phyloP scores from a whole-genome alignment of 768 basidiomycete genomes.

The Boletus eberwhitei region DNA sequence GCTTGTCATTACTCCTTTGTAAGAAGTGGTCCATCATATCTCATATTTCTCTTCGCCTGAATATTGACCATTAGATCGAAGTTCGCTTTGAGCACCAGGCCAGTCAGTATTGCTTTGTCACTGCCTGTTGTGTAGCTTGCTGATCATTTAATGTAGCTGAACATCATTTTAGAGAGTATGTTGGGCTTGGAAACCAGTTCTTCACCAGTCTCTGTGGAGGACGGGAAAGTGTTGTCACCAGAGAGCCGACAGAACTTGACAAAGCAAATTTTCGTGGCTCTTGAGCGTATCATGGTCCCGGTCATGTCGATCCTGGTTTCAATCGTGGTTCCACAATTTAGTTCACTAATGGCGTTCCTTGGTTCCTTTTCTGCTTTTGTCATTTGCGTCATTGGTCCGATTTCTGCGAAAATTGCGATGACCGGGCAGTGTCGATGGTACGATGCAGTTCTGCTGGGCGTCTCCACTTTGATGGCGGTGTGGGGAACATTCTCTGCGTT shows the following conservation, averaged over 20 bases:
- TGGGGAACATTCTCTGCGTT: conserved; percentile 78
- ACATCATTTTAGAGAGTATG: conserved; percentile 75
- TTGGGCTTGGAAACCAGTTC: conserved; percentile 58
- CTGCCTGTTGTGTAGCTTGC: not conserved
- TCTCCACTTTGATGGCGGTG: conserved; percentile 61
- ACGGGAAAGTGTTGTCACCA: conserved; percentile 21
- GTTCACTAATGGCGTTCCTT: conserved; percentile 82
- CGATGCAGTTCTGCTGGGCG: conserved; percentile 53
- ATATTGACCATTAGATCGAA: conserved; percentile 57
- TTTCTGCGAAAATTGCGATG: conserved; percentile 66
- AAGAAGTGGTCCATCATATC: conserved; percentile 23
- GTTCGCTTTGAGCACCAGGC: conserved; percentile 80
- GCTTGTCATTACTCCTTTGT: conserved; percentile 77
- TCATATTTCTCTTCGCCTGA: conserved; percentile 10
- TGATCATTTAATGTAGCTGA: conserved; percentile 48
- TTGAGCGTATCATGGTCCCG: conserved; percentile 61
- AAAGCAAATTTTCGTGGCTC: conserved; percentile 41
- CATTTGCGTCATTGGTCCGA: conserved; percentile 74
- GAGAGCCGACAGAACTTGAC: conserved; percentile 10
- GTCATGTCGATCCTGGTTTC: conserved; percentile 63
- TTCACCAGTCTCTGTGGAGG: conserved; percentile 19
- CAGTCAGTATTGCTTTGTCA: conserved; percentile 43
- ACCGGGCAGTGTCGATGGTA: conserved; percentile 44
- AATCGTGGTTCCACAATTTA: conserved; percentile 76
- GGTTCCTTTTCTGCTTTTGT: conserved; percentile 84